Conservation (phyloP, 768 basidiomycete species). For the Lactarius hengduanensis region DNA sequence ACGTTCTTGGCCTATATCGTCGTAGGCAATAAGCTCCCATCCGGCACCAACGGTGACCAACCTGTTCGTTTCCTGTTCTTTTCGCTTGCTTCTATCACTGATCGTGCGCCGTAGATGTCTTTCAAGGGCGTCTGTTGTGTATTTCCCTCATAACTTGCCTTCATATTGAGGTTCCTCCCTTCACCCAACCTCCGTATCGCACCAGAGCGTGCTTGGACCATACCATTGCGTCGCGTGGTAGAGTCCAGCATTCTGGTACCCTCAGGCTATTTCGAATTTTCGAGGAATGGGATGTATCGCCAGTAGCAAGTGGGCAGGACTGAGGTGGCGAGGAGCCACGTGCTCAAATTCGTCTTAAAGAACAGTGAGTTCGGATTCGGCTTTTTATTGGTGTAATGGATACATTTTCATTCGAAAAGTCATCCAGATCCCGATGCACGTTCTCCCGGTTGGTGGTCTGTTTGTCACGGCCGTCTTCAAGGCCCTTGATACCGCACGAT, state of each 20-base stretch:
- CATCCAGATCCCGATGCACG: conserved; percentile 61
- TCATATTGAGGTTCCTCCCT: conserved; percentile 79
- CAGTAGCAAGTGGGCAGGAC: conserved; percentile 36
- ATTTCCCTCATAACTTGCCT: conserved; percentile 74
- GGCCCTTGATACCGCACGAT: conserved; percentile 61
- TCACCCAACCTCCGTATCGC: conserved; percentile 80
- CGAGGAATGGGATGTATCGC: conserved; percentile 66
- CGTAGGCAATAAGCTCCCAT: no score
- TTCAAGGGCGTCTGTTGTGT: conserved; percentile 69
- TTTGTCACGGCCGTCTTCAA: conserved; percentile 61
- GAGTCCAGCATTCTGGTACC: conserved; percentile 77
- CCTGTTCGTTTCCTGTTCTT: no score
- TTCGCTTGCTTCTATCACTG: conserved; percentile 43
- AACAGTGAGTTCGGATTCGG: conserved; percentile 39
- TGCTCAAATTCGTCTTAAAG: conserved; percentile 45
- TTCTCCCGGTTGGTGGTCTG: conserved; percentile 60
- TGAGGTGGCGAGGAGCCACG: conserved; percentile 41
- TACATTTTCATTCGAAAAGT: conserved; percentile 39
- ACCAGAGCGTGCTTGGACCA: conserved; percentile 73
- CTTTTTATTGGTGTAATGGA: conserved; percentile 12
- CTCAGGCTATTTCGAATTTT: conserved; percentile 43
- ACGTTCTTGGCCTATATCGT: no score
- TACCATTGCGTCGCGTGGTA: conserved; percentile 79
- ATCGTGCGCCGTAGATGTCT: background rate
- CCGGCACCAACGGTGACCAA: no score